Base-by-base conservation (phyloP, 2,329 filamentous ascomycete species). In the Hypoxylon sp. region DNA sequence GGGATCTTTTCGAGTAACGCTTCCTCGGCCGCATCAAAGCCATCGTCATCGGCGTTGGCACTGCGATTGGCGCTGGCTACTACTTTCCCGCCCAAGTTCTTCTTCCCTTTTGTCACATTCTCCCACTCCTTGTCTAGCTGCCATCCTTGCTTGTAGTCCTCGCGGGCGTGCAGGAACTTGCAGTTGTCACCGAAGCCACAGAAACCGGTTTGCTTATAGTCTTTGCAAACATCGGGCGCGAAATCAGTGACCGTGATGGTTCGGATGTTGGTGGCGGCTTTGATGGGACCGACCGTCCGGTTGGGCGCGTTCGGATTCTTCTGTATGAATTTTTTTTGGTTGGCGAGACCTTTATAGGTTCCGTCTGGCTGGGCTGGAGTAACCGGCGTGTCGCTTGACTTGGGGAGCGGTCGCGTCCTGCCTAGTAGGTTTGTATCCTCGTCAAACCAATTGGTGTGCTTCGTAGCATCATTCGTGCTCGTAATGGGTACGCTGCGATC, bases 71-170 rank as follows among this genome's bases (percentile, higher is more conserved):
- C 88, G 57, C 85, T 89, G 27, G 88, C 87, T 1, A 92, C 83
- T 0, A 89, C 80, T 2, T 88, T 92, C 6, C 90, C 91, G 4
- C 82, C 84, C 0, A 87, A 72, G 48, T 87, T 84, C 76, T 89
- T 90, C 79, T 89, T 90, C 53, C 87, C 92, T 75, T 92, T 94
- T 6, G 89, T 92, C 2, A 91, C 89, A 37, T 88, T 91, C 77
- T 99, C 96, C 96, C 96, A 99, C 53, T 98, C 95, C 57, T 88
- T 87, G 79, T 99, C 96, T 3, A 99, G 85, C 79, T 98, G 93
- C 96, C 96, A 99, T 2, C 96, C 96, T 77, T 94, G 92, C 74
- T 95, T 93, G 77, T 93, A 92, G 79, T 93, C 92, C 75, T 93
- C 91, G 64, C 93, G 84, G 4, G 88, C 88, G 75, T 96, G 93